phyloP scores from a whole-genome alignment of 495 filamentous ascomycete genomes.

The Massariosphaeria phaeospora region DNA sequence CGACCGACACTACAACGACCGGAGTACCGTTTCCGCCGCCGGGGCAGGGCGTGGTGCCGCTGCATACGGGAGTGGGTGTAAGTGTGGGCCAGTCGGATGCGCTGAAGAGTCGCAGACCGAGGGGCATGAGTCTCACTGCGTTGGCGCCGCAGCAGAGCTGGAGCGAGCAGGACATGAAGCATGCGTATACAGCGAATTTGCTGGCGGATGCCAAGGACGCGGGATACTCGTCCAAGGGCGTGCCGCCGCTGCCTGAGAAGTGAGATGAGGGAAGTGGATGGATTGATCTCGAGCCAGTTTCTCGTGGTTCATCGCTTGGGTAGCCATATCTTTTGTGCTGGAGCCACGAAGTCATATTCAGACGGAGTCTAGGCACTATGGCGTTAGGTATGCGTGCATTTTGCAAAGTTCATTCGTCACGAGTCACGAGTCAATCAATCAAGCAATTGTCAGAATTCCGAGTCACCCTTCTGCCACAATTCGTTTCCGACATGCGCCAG shows the following conservation, averaged over 20 bases:
- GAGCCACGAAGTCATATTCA: too few relatives aligned
- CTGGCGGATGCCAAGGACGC: conserved; percentile 18
- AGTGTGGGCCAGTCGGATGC: conserved; percentile 21
- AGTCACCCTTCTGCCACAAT: too few relatives aligned
- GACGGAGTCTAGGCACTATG: too few relatives aligned
- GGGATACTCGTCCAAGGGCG: conserved; percentile 15
- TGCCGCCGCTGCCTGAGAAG: neutral
- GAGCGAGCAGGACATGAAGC: conserved; percentile 34
- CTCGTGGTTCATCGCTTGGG: too few relatives aligned
- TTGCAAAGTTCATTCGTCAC: too few relatives aligned
- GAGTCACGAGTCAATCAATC: too few relatives aligned
- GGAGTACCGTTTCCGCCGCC: conserved; percentile 6
- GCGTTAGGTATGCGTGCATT: too few relatives aligned
- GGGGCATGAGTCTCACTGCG: conserved; percentile 20
- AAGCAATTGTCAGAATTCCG: too few relatives aligned
- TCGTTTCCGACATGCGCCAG: too few relatives aligned
- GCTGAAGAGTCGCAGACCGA: conserved; percentile 16
- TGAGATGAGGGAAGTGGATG: too few relatives aligned
- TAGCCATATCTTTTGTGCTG: too few relatives aligned
- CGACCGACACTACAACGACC: neutral
- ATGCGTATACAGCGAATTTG: conserved; percentile 18
- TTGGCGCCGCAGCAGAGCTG: conserved; percentile 31
- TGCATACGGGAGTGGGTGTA: conserved; percentile 15
- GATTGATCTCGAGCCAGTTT: too few relatives aligned
- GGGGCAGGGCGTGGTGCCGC: conserved; percentile 23